Base-by-base conservation (phyloP, 179 eudicot species). In the Gypsophila paniculata region DNA sequence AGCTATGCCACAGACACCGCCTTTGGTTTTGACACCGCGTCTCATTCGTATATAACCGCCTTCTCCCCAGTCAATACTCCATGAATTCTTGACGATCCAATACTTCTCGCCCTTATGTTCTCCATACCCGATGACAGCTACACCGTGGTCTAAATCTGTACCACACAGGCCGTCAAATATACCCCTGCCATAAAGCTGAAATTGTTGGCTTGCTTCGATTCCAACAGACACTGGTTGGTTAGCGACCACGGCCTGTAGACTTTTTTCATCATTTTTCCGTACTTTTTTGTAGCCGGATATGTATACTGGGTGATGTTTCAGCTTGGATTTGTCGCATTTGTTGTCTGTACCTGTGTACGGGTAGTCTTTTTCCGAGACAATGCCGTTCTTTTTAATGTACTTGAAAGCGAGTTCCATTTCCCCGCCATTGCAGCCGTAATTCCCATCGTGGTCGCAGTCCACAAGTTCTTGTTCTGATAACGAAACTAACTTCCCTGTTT, bases 201-300 rank as follows among this genome's bases (percentile, higher is more conserved):
- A 78, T 13, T 69, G 74, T 17, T 53, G 55, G 57, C 84, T 70
- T 10, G 90, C 80, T 68, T 86, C 90, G 65, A 88, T 59, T 44
- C 83, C 90, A 12, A 80, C 90, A 4, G 89, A 76, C 38, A 88
- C 81, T 6, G 92, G 93, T 61, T 84, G 90, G n/a, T 60, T 69
- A 39, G 89, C 83, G 22, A 78, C 90, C 69, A 80, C 82, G 4
- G 81, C 85, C 76, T 69, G 71, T 23, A 87, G 72, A 29, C 48
- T 68, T 52, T 36, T 18, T 70, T 83, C 87, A 0, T 78, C 34
- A 9, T 76, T 59, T 2, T n/a, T 22, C 62, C 80, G 82, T 32
- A 86, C 69, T 1, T 32, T 7, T 55, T 7, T 74, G 42, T 85
- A 82, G 54, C 87, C 82, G 32, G 58, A 53, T 62, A 88, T 78